A percentile compares a stretch with the other conserved stretches of the same genome.
These are phyloP conservation scores for Tephrocybe sp. DNA, from an alignment of 768 basidiomycete genomes.

Conservation along the genomic window DNA sequence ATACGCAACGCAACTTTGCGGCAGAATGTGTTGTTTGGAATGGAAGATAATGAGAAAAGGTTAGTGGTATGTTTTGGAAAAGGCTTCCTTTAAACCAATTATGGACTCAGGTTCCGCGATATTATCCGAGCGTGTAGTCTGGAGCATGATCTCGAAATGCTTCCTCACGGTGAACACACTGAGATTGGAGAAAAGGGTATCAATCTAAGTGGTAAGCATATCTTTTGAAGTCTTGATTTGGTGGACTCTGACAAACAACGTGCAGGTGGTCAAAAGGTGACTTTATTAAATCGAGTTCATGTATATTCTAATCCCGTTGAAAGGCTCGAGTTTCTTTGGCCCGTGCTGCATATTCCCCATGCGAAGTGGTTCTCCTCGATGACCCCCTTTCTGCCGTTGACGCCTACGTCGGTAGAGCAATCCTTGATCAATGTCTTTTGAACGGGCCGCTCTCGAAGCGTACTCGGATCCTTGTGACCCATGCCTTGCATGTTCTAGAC, in stretches of 20 bases:
- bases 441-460: conserved; percentile 49
- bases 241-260: not conserved
- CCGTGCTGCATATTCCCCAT: conserved; percentile 70
- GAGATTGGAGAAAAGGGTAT: conserved; percentile 81
- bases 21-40: conserved; percentile 77
- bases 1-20: conserved; percentile 67
- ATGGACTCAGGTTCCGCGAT: conserved; percentile 45
- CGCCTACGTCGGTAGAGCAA: conserved; percentile 67
- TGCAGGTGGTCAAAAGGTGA: conserved; percentile 40
- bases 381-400: conserved; percentile 83
- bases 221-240: not conserved
- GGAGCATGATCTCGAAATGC: conserved; percentile 66
- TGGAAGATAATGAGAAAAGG: conserved; percentile 58
- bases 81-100: not conserved
- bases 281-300: not conserved
- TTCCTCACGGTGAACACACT: conserved; percentile 68
- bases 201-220: conserved; percentile 52
- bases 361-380: conserved; percentile 77
- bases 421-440: conserved; percentile 62
- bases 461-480: conserved; percentile 64
- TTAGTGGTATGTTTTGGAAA: conserved; percentile 10
- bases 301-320: not conserved
- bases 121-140: conserved; percentile 67
- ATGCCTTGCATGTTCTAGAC: conserved; percentile 56
- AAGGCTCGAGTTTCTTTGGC: conserved; percentile 79